A percentile compares a stretch with the other conserved stretches of the same genome.
Evolutionary conservation across 1,284 basidiomycete species (phyloP).

Genomic region (Papiliotrema laurentii): DNA sequence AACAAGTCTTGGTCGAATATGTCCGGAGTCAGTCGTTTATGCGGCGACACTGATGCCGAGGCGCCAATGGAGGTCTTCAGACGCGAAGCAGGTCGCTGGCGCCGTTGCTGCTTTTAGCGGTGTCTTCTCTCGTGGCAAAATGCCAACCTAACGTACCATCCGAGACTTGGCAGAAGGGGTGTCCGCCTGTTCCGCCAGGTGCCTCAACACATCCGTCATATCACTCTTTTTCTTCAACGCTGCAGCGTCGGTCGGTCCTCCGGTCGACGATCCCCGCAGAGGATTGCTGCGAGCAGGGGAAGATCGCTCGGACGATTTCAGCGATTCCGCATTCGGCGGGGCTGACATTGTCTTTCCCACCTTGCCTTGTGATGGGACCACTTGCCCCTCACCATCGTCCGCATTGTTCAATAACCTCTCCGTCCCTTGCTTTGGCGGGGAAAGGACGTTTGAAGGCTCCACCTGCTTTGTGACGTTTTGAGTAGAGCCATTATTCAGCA

Average conservation of each 20-base stretch:
- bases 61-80: neutral
- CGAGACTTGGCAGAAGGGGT: neutral
- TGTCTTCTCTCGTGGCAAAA: neutral
- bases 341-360: conserved; percentile 13
- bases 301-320: neutral
- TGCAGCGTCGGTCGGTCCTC: neutral
- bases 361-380: neutral
- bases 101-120: neutral
- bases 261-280: neutral
- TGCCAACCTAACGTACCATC: neutral
- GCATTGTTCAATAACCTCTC: conserved; percentile 26
- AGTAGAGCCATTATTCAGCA: neutral
- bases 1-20: conserved; percentile 1
- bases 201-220: conserved; percentile 27
- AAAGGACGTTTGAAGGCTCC: conserved; percentile 14
- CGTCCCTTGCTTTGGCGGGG: conserved; percentile 24
- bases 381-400: no score
- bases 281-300: neutral
- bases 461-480: neutral
- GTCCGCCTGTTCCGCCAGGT: conserved; percentile 20
- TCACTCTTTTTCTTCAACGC: conserved; percentile 2
- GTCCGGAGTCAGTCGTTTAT: neutral
- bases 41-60: neutral
- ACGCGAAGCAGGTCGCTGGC: neutral
- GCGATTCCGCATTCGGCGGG: conserved; percentile 5